Evolutionary conservation across 352 stramenopile species (phyloP), one percentile per base, ranked within the genome.

Genomic region (Phytophthora tubulina): DNA sequence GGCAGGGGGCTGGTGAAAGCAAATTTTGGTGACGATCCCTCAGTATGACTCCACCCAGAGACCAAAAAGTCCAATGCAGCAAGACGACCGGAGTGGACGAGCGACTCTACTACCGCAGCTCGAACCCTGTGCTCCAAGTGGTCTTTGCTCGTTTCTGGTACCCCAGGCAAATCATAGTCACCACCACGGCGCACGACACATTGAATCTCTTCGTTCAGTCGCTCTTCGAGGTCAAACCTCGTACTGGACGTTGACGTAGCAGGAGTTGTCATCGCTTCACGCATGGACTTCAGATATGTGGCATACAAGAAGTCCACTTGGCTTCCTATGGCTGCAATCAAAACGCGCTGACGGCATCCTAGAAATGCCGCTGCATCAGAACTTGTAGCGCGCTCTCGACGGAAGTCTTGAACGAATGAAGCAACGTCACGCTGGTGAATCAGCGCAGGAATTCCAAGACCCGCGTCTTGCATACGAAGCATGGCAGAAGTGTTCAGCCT

Each of bases 341-440:
- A 35, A 57, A 85, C 60, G 30, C 65, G 57, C 27, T 85, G 73
- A 9, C 76, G 76, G 62, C 76, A 71, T 38, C 76, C 52, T 64
- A 92, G 50, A 53, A 91, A 81, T 17, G 78, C 76, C 11, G 78
- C 80, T 38, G 48, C 59, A 35, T 81, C 81, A 9, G 67, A 45
- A 33, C 59, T 81, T 41, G 36, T 63, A 15, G 70, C 45, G 17
- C 72, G 58, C 33, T 86, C 60, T 21, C 63, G 74, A 36, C 67
- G 61, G 41, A 92, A 80, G 31, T 89, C 72, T 53, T 86, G 75
- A 39, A 91, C 79, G 49, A 86, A 80, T 4, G 72, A 27, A 15
- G 74, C 73, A 14, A 79, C 70, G 62, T 93, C 82, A 17, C 84
- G 81, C 58, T 92, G 85, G 39, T 93, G 85, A 38, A 92, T 73